phyloP scores from a whole-genome alignment of 176 grass and related monocot species.

The Zea mays region Zm-B73-REFERENCE-NAM-5.0 NC_050098.1:192031001-192031500 shows the following conservation, averaged over 20 bases:
- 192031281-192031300: conserved; percentile 22
- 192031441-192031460: conserved; percentile 55
- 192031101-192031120: neutral
- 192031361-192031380: conserved; percentile 41
- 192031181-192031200: neutral
- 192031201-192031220: conserved; percentile 42
- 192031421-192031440: conserved; percentile 46
- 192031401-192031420: conserved; percentile 37
- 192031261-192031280: conserved; percentile 28
- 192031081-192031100: conserved; percentile 37
- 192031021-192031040: conserved; percentile 32
- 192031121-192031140: neutral
- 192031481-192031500: conserved; percentile 78
- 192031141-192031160: conserved; percentile 49
- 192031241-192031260: conserved; percentile 47
- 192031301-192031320: conserved; percentile 27
- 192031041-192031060: conserved; percentile 3
- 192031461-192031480: conserved; percentile 78
- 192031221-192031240: conserved; percentile 46
- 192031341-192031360: conserved; percentile 32
- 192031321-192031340: conserved; percentile 32
- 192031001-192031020: conserved; percentile 34
- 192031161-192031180: conserved; percentile 39
- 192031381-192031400: conserved; percentile 38
- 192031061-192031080: conserved; percentile 37